phyloP scores from a whole-genome alignment of 805 yeast species.

The Metschnikowia picachoensis region DNA sequence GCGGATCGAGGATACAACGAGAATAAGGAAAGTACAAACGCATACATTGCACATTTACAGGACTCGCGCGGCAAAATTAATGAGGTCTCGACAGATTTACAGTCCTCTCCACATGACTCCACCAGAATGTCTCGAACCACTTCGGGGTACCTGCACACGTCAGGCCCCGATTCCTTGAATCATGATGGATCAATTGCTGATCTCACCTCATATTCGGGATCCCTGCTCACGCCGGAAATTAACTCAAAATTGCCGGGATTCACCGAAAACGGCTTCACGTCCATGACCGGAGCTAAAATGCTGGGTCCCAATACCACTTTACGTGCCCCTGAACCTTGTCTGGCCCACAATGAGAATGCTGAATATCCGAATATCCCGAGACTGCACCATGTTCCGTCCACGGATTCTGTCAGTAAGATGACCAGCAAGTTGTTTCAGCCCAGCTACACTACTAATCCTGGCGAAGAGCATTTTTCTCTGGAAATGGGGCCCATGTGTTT shows the following conservation, averaged over 20 bases:
- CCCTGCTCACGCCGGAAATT: not conserved
- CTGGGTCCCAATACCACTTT: not conserved
- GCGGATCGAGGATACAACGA: too few relatives aligned
- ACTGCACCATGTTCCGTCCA: conserved; percentile 27
- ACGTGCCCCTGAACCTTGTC: not conserved
- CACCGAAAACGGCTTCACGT: not conserved
- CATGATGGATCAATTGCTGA: not conserved
- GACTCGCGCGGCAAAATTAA: not conserved
- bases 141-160: not conserved
- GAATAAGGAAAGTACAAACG: not conserved
- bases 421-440: conserved; percentile 35
- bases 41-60: not conserved
- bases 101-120: not conserved
- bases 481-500: not conserved
- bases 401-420: conserved; percentile 28
- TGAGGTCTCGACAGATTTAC: not conserved
- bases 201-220: not conserved
- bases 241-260: not conserved
- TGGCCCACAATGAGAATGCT: not conserved
- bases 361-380: not conserved
- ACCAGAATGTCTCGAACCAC: not conserved
- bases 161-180: not conserved
- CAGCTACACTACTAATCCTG: conserved; percentile 25
- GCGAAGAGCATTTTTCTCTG: conserved; percentile 7
- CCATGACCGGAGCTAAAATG: not conserved